Conservation (phyloP, 106 monocot species). For the Cymbidium sinense region DNA sequence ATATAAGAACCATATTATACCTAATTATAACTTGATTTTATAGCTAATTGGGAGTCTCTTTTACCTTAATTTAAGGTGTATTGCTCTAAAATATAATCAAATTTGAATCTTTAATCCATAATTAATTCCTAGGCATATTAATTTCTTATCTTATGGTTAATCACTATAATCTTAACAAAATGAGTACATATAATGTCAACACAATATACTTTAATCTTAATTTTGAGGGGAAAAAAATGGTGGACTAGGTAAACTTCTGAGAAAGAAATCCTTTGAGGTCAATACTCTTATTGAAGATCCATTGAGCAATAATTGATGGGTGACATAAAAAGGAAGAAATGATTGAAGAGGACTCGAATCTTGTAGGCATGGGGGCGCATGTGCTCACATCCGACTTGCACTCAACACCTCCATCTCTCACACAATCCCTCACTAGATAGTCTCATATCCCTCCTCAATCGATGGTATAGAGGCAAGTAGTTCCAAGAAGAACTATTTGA, state of each 20-base stretch:
- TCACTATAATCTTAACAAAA: too few species aligned
- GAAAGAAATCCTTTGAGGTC: background rate
- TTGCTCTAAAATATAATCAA: background rate
- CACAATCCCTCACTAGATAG: background rate
- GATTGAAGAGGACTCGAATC: background rate
- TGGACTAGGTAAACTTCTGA: background rate
- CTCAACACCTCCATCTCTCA: background rate
- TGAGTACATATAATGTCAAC: background rate
- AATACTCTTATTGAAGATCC: background rate
- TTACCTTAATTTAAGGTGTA: background rate
- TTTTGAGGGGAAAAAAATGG: background rate
- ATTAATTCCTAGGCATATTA: background rate
- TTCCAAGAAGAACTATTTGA: too few species aligned
- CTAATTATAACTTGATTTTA: background rate
- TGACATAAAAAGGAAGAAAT: background rate
- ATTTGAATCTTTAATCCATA: background rate
- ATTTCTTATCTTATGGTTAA: background rate
- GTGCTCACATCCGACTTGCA: background rate
- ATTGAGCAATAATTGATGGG: background rate
- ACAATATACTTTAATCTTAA: background rate
- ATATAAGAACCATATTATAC: background rate
- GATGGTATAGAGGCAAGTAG: too few species aligned
- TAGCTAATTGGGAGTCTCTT: background rate
- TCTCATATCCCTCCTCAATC: too few species aligned
- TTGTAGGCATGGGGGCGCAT: background rate